Conservation (phyloP, 495 filamentous ascomycete species). For the Penicillium argentinense region DNA sequence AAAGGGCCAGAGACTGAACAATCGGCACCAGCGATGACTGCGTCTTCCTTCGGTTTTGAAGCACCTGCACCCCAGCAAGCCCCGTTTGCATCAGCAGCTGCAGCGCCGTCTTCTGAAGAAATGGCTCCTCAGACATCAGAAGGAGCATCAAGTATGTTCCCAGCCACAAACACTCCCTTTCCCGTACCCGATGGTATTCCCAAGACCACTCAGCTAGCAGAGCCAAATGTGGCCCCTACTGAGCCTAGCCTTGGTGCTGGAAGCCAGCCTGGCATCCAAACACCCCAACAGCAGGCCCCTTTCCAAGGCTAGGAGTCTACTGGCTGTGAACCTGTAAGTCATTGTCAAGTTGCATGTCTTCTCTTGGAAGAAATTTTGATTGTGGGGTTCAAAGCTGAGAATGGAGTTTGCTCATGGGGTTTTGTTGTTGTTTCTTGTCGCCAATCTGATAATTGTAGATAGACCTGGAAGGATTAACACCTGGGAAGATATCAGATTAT, state of each 20-base stretch:
- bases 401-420: slow-evolving; percentile 7
- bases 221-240: slow-evolving; percentile 13
- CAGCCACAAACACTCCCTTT: not conserved
- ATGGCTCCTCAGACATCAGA: too few relatives aligned
- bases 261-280: not conserved
- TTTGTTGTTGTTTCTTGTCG: not conserved
- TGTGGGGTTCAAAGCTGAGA: not conserved
- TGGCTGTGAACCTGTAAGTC: not conserved
- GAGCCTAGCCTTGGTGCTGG: not conserved
- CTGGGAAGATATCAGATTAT: not conserved
- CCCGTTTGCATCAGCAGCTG: slow-evolving; percentile 3
- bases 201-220: not conserved
- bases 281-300: slow-evolving; percentile 4
- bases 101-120: not conserved
- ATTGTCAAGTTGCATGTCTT: not conserved
- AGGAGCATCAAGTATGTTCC: too few relatives aligned
- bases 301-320: not conserved
- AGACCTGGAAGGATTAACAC: not conserved
- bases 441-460: not conserved
- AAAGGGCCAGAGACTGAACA: not conserved
- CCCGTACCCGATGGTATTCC: slow-evolving; percentile 3
- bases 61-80: not conserved
- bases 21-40: not conserved
- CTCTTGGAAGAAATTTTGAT: not conserved
- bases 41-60: not conserved